phyloP scores from a whole-genome alignment of 2,329 filamentous ascomycete genomes.

The Diaporthe aspalathi region DNA sequence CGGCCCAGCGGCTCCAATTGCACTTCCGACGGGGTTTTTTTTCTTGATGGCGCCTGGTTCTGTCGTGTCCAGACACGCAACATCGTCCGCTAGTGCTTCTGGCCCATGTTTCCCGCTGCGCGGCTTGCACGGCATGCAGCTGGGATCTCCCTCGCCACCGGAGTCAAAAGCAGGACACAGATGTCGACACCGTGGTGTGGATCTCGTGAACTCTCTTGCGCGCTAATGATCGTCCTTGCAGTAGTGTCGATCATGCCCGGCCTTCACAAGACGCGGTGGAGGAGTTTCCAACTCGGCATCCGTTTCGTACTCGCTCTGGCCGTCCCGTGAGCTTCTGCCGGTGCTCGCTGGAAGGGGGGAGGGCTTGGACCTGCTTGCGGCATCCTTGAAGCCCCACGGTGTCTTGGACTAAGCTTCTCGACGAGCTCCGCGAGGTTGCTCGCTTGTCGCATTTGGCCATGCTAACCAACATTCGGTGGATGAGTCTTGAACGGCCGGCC shows the following conservation, averaged over 20 bases:
- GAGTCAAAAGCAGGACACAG: constrained; percentile 1
- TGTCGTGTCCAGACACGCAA: no score
- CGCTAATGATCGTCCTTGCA: constrained; percentile 5
- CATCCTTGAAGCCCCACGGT: background rate
- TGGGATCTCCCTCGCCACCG: constrained; percentile 9
- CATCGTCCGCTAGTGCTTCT: background rate
- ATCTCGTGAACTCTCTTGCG: constrained; percentile 24
- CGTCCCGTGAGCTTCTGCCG: background rate
- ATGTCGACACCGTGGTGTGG: constrained; percentile 5
- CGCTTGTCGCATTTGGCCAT: background rate
- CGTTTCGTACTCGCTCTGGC: background rate
- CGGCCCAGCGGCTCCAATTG: no score
- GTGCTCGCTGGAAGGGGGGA: background rate
- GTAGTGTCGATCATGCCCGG: constrained; percentile 9
- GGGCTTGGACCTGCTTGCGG: background rate
- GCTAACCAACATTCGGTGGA: no score
- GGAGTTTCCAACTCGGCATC: background rate
- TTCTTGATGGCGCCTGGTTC: background rate
- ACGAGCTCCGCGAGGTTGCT: background rate
- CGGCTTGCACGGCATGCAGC: background rate
- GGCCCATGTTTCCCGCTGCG: background rate
- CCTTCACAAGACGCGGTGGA: background rate
- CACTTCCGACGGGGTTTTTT: no score
- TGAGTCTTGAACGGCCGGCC: background rate
- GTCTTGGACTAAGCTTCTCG: no score